Base-by-base conservation (phyloP, 345 rosid genomes). In the Draba incana region DNA sequence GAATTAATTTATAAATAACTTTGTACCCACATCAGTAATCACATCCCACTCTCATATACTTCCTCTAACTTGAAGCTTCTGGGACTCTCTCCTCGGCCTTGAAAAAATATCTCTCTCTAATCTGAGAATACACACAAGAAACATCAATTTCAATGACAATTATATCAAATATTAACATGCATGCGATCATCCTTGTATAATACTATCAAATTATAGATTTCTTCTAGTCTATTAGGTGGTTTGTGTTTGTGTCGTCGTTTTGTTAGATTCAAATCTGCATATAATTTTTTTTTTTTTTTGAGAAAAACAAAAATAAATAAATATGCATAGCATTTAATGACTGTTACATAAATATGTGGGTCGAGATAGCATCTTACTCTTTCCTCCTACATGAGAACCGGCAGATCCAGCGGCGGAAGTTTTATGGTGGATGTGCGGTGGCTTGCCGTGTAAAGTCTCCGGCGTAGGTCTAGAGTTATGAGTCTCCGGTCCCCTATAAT, bases 401-500 rank as follows among this genome's bases (percentile, higher is more conserved):
- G 70, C 54, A 16, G 70, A 56, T 41, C 60, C 66, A 69, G 49
- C 70, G n/a, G 60, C 27, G 41, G 75, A 51, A 51, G 71, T 62
- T 57, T 75, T 69, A 51, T 75, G 79, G 66, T 75, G 79, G 66
- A 75, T 75, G 57, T 63, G 45, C 42, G 79, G 79, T 69, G 68
- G 42, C 55, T 71, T 76, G 37, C 72, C 72, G 51, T 70, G 76
- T 6, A 64, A 0, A 69, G 70, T 70, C 38, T 76, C 72, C 5
- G 72, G 72, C 2, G 79, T 68, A 65, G 76, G 79, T 69, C 63
- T 70, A 64, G 79, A 70, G 54, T 64, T 76, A 71, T 76, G 76
- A 27, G 79, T 76, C 64, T 76, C 79, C 7, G 79, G 79, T 13
- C 79, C 79, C n/a, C 68, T 76, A 15, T 76, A 76, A 70, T 76